A percentile compares a stretch with the other conserved stretches of the same genome.
Conservation (phyloP, 805 yeast genomes). For the Lipomyces japonicus region DNA sequence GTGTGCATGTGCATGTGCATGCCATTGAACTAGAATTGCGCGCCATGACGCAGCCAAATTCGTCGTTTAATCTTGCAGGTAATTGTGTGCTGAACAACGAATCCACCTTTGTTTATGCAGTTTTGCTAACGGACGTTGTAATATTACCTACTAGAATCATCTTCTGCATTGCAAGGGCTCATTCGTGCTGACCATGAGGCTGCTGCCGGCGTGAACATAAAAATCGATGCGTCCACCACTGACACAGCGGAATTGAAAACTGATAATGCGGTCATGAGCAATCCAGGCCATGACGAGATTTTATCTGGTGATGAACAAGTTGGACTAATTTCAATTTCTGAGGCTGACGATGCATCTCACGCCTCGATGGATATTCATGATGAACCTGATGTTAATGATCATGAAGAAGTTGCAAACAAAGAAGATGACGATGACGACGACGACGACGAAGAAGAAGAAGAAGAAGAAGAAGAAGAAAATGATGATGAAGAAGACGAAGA, state of each 20-base stretch:
- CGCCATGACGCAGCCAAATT: conserved; percentile 12
- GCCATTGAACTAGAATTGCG: no score
- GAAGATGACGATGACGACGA: conserved; percentile 36
- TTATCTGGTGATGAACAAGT: no score
- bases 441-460: conserved; percentile 41
- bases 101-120: not conserved
- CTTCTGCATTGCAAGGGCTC: conserved; percentile 20
- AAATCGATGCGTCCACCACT: no score
- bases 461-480: conserved; percentile 41
- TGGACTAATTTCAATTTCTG: no score
- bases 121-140: not conserved
- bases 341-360: no score
- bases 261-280: no score
- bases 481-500: conserved; percentile 34
- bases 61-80: conserved; percentile 18
- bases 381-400: not conserved
- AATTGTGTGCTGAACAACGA: not conserved
- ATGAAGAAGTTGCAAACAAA: not conserved
- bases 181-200: conserved; percentile 19
- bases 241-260: no score
- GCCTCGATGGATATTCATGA: no score
- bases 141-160: no score
- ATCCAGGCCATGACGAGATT: no score
- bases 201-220: no score
- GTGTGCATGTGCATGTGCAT: no score